These are phyloP conservation scores for Ceratobasidium sp. DNA, from an alignment of 1,284 basidiomycete genomes.

Conservation along the genomic window DNA sequence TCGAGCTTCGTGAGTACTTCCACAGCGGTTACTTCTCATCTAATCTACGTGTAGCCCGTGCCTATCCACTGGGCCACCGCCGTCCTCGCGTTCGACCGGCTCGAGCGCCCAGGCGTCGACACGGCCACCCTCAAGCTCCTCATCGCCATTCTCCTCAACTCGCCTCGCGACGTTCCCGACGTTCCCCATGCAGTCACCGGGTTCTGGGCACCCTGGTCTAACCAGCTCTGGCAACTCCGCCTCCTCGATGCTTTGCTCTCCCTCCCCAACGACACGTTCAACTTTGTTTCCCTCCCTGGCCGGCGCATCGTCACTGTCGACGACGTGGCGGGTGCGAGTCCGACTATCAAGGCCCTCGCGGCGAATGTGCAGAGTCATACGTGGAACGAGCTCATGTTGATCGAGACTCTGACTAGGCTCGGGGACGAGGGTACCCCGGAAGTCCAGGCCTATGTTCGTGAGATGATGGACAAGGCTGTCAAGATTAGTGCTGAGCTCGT, in stretches of 20 bases:
- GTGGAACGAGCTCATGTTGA: constrained; percentile 94
- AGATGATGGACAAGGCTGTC: constrained; percentile 91
- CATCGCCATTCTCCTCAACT: constrained; percentile 77
- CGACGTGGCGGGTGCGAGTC: constrained; percentile 80
- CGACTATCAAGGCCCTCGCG: constrained; percentile 85
- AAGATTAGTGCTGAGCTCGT: constrained; percentile 94
- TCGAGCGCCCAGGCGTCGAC: constrained; percentile 79
- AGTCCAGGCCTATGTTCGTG: constrained; percentile 75
- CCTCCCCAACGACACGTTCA: constrained; percentile 88
- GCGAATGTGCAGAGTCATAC: constrained; percentile 87
- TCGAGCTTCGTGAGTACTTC: constrained; percentile 65
- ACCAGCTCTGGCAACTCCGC: constrained; percentile 84
- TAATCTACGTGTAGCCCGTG: constrained; percentile 47
- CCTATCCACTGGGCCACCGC: constrained; percentile 79
- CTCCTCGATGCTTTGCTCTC: constrained; percentile 88
- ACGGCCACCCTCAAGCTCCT: constrained; percentile 81
- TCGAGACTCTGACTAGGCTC: constrained; percentile 83
- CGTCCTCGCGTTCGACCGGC: constrained; percentile 78
- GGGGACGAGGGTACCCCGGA: constrained; percentile 75
- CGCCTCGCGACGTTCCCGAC: constrained; percentile 66
- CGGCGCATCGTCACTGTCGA: constrained; percentile 83
- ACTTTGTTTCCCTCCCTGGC: constrained; percentile 84
- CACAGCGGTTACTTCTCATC: constrained; percentile 40
- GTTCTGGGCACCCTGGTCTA: constrained; percentile 85
- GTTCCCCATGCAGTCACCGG: constrained; percentile 73